These are phyloP conservation scores for Laguncularia racemosa DNA, from an alignment of 345 rosid species.

Conservation along the genomic window DNA sequence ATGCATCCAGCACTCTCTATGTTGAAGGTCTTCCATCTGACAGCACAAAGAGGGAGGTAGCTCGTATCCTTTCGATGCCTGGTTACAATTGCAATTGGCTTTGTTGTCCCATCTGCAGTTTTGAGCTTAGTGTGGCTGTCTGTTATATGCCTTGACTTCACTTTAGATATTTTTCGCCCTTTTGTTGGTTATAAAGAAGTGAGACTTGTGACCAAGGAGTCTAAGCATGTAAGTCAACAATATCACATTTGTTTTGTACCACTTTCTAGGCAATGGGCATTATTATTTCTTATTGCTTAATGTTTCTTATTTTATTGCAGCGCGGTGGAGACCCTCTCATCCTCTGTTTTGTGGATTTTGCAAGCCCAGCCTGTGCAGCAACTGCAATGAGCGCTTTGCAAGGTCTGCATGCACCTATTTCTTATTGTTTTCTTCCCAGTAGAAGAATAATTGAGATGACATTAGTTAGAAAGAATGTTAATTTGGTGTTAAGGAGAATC, in stretches of 20 bases:
- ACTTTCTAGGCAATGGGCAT: background rate
- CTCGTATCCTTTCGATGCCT: conserved; percentile 60
- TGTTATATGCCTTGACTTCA: conserved; percentile 23
- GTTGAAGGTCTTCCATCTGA: conserved; percentile 83
- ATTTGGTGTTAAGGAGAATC: too few relatives aligned
- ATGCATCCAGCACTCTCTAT: conserved; percentile 74
- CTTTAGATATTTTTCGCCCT: conserved; percentile 81
- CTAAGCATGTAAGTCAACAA: conserved; percentile 47
- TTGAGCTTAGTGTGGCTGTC: background rate
- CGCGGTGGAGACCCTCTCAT: conserved; percentile 77
- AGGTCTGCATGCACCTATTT: conserved; percentile 32
- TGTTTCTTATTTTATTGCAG: conserved; percentile 33
- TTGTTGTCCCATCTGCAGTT: background rate
- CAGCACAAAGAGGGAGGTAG: conserved; percentile 71
- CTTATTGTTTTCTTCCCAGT: background rate
- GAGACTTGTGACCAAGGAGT: conserved; percentile 71
- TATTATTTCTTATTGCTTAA: background rate
- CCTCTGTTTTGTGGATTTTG: conserved; percentile 87
- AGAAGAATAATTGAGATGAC: background rate
- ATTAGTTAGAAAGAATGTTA: conserved; percentile 1
- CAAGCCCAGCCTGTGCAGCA: conserved; percentile 79
- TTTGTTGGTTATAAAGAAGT: conserved; percentile 81
- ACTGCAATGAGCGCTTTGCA: conserved; percentile 87
- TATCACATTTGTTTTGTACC: background rate
- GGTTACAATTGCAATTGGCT: background rate